Conservation (phyloP, 1,284 basidiomycete genomes). For the Rhodotorula sp. region DNA sequence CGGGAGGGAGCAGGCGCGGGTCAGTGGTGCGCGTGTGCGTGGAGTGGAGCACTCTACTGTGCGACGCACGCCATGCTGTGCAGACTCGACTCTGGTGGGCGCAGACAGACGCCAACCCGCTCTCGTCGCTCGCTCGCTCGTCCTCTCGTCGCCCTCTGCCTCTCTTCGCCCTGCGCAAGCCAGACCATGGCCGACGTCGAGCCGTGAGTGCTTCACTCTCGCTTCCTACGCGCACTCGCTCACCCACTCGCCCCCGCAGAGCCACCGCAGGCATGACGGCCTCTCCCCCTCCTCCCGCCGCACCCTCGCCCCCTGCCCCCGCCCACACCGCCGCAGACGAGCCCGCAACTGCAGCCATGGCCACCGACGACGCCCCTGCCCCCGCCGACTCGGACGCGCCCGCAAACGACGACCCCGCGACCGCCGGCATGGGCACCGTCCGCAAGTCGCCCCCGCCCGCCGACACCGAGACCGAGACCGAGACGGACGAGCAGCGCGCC, state of each 20-base stretch:
- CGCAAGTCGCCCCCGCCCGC: background rate
- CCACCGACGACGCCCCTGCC: background rate
- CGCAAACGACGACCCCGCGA: background rate
- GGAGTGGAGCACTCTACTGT: background rate
- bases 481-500: conserved; percentile 9
- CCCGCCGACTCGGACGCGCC: background rate
- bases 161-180: background rate
- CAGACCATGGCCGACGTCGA: background rate
- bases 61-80: background rate
- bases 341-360: background rate
- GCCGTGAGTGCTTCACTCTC: background rate
- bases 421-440: background rate
- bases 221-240: rapidly evolving
- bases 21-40: background rate
- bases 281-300: background rate
- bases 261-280: background rate
- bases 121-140: no score
- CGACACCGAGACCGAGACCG: background rate
- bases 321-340: background rate
- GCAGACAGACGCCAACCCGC: no score
- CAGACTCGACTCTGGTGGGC: no score
- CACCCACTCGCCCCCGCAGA: background rate
- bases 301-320: background rate
- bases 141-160: no score
- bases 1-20: background rate